Percentiles rank a stretch among this genome's conserved stretches.
Conservation (phyloP, 106 monocot species). For the Narthecium ossifragum region DNA sequence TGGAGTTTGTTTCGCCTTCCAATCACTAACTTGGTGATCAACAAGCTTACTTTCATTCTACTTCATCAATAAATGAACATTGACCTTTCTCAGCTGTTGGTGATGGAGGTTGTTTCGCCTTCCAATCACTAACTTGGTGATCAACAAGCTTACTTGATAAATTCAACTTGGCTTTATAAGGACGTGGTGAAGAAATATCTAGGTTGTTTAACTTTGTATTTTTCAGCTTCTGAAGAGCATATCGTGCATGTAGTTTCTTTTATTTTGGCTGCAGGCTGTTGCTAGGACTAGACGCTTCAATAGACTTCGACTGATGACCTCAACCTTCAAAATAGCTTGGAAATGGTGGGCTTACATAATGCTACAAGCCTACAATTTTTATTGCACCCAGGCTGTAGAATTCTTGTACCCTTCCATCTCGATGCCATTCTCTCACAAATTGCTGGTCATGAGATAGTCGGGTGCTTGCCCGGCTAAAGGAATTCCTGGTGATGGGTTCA, state of each 20-base stretch:
- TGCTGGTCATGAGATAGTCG: too few species aligned
- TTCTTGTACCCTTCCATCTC: too few species aligned
- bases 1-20: not conserved
- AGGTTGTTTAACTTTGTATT: not conserved
- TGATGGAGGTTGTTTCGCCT: not conserved
- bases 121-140: not conserved
- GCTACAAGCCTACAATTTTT: too few species aligned
- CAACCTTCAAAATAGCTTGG: not conserved
- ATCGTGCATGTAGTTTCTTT: not conserved
- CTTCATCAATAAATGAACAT: too few species aligned
- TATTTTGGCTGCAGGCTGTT: conserved; percentile 5
- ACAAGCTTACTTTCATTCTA: not conserved
- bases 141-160: not conserved
- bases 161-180: not conserved
- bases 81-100: not conserved
- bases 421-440: too few species aligned
- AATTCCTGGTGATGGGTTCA: too few species aligned
- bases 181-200: conserved; percentile 1
- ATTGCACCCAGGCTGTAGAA: too few species aligned
- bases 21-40: not conserved
- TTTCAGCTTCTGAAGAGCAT: not conserved
- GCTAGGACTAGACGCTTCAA: not conserved
- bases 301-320: not conserved
- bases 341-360: not conserved
- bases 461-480: too few species aligned